These are phyloP conservation scores for Cyclotella choctawhatcheeana DNA, from an alignment of 108 stramenopile species.

Conservation along the genomic window DNA sequence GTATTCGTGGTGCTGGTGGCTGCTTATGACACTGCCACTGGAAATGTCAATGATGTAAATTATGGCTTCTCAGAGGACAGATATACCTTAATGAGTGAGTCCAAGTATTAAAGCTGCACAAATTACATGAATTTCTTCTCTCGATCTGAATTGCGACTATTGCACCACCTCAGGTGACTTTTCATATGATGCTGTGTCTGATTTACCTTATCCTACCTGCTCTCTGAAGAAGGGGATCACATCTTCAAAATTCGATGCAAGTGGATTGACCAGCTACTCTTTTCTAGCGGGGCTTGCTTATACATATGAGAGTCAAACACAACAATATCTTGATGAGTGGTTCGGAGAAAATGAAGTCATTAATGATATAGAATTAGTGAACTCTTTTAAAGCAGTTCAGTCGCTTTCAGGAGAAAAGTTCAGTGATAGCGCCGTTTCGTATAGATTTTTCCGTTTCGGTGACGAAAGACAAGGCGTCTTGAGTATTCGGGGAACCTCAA, in stretches of 20 bases:
- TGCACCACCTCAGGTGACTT: constrained; percentile 7
- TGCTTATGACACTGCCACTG: constrained; percentile 3
- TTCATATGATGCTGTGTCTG: constrained; percentile 12
- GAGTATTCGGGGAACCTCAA: constrained; percentile 75
- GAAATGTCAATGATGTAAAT: constrained; percentile 12
- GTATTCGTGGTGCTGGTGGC: constrained; percentile 28
- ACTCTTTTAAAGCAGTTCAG: constrained; percentile 37
- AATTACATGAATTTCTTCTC: neutral
- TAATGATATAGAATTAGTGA: constrained; percentile 48
- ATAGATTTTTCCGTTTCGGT: constrained; percentile 58
- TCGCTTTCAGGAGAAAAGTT: neutral
- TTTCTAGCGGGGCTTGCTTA: constrained; percentile 61
- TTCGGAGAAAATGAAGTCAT: constrained; percentile 54
- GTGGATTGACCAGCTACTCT: constrained; percentile 51
- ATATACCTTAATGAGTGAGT: constrained; percentile 8
- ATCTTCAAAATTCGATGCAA: constrained; percentile 9
- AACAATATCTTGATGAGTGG: constrained; percentile 50
- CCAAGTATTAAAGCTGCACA: neutral
- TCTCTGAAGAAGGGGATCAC: constrained; percentile 22
- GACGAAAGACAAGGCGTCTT: constrained; percentile 47
- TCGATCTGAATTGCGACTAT: neutral
- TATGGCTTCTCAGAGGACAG: constrained; percentile 13
- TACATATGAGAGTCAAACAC: constrained; percentile 41
- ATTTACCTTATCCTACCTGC: constrained; percentile 45
- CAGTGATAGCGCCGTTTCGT: constrained; percentile 49